Evolutionary conservation across 108 stramenopile genomes (phyloP).

Genomic region (Licmophora abbreviata): DNA sequence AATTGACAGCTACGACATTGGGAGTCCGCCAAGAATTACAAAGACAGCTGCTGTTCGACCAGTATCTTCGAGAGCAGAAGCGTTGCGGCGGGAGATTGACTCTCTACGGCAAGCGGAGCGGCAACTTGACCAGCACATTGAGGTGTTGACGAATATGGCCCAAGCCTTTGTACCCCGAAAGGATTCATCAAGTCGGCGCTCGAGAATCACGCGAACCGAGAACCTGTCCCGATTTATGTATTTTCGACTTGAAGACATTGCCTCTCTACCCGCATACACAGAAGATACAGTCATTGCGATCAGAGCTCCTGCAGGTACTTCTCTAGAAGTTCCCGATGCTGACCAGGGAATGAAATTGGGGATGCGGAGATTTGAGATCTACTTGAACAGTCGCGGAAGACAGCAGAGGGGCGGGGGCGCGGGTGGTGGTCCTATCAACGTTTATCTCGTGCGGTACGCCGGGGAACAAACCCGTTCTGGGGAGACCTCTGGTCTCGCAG

Average conservation of each 20-base stretch:
- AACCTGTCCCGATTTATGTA: constrained; percentile 31
- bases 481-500: too few relatives aligned
- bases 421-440: constrained; percentile 40
- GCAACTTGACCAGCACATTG: constrained; percentile 23
- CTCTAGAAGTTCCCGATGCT: constrained; percentile 84
- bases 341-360: constrained; percentile 74
- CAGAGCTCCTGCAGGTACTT: constrained; percentile 80
- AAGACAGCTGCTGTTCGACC: constrained; percentile 13
- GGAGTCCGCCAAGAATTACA: constrained; percentile 24
- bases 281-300: constrained; percentile 87
- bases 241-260: constrained; percentile 58
- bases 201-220: not conserved
- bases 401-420: not conserved
- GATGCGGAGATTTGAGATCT: constrained; percentile 78
- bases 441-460: constrained; percentile 34
- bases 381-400: constrained; percentile 50
- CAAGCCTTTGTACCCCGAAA: constrained; percentile 15
- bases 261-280: constrained; percentile 41
- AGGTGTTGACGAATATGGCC: constrained; percentile 28
- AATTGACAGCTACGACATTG: constrained; percentile 14
- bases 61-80: not conserved
- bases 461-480: too few relatives aligned
- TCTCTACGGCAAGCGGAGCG: constrained; percentile 29
- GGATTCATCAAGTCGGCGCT: constrained; percentile 1
- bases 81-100: constrained; percentile 4